These are phyloP conservation scores for Scheffersomyces stipitis DNA, from an alignment of 805 yeast species.

Conservation along the genomic window DNA sequence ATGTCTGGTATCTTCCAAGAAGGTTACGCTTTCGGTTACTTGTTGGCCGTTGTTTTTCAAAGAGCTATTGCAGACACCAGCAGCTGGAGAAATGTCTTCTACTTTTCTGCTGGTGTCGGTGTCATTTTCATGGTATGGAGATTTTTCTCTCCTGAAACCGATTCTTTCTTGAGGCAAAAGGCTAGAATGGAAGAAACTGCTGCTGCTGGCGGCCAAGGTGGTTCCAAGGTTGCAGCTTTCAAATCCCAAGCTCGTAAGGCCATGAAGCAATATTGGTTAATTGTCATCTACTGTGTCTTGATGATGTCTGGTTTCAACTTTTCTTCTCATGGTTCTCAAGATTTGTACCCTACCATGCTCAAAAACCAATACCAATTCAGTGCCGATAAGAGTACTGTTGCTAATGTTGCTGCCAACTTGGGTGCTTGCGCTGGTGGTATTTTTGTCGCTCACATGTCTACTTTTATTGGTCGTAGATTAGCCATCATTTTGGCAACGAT, in stretches of 20 bases:
- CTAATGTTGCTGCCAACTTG: constrained; percentile 40
- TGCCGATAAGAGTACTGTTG: constrained; percentile 34
- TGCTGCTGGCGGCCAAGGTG: constrained; percentile 6
- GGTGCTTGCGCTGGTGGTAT: constrained; percentile 44
- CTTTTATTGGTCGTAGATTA: constrained; percentile 37
- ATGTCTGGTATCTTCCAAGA: constrained; percentile 73
- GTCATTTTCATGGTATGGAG: constrained; percentile 60
- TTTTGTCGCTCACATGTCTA: constrained; percentile 44
- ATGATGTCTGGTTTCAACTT: constrained; percentile 44
- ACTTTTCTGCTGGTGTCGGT: constrained; percentile 73
- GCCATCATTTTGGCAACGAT: constrained; percentile 31
- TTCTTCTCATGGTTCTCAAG: constrained; percentile 44
- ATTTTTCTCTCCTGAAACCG: constrained; percentile 58
- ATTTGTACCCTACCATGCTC: constrained; percentile 41
- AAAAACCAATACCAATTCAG: constrained; percentile 33
- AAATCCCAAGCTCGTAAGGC: constrained; percentile 18
- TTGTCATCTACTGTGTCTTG: constrained; percentile 55
- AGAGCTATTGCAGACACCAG: constrained; percentile 58
- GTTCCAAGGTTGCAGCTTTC: constrained; percentile 7
- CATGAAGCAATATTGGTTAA: constrained; percentile 57
- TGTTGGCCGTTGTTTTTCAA: constrained; percentile 62
- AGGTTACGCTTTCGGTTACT: constrained; percentile 74
- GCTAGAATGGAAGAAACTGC: constrained; percentile 11
- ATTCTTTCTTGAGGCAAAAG: constrained; percentile 47
- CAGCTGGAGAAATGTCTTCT: constrained; percentile 64